Evolutionary conservation across 148 eudicot species (phyloP).

Genomic region (Arbutus unedo): DNA sequence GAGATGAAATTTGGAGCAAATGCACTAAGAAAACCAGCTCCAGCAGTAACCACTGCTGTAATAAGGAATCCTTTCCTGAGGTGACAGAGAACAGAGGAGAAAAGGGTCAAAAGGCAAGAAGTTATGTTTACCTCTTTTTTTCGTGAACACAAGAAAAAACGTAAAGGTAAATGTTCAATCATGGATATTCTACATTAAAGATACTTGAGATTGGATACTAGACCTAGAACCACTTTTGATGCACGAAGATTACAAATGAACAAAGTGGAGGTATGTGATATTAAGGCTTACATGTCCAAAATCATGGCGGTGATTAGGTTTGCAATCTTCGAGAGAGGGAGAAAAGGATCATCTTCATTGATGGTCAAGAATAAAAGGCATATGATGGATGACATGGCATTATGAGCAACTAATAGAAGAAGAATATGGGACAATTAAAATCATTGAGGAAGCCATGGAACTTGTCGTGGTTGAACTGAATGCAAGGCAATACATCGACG

Average conservation of each 20-base stretch:
- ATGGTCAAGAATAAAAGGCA: background rate
- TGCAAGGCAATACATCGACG: background rate
- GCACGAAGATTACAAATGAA: background rate
- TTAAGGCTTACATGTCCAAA: background rate
- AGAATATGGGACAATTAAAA: background rate
- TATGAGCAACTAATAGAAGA: background rate
- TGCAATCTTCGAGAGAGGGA: background rate
- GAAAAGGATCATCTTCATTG: background rate
- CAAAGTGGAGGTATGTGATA: background rate
- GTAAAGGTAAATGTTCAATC: background rate
- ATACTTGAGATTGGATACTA: background rate
- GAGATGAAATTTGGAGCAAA: slow-evolving; percentile 30
- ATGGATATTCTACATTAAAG: background rate
- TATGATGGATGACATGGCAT: background rate
- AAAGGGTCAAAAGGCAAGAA: background rate
- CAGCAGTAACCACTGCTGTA: slow-evolving; percentile 15
- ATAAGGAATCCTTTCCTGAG: slow-evolving; percentile 30
- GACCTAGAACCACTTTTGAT: background rate
- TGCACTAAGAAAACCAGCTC: slow-evolving; percentile 28
- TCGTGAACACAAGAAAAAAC: background rate
- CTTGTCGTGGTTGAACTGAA: background rate
- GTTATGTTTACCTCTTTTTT: background rate
- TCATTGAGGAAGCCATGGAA: background rate
- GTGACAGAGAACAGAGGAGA: background rate
- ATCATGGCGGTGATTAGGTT: background rate